A percentile compares a stretch with the other conserved stretches of the same genome.
phyloP scores from a whole-genome alignment of 768 basidiomycete genomes.

The Tulasnella sp. region DNA sequence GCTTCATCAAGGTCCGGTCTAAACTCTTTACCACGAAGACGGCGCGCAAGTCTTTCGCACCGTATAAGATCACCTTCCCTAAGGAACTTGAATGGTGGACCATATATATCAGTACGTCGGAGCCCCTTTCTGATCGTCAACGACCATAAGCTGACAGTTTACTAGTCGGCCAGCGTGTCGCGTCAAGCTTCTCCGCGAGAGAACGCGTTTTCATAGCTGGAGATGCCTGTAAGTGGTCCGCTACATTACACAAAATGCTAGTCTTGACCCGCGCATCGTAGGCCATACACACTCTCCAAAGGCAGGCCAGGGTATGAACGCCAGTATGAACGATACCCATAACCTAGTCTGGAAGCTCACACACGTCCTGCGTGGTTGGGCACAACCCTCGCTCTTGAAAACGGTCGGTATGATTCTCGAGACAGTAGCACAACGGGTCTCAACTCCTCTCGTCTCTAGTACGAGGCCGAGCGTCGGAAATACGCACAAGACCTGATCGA shows the following conservation, averaged over 20 bases:
- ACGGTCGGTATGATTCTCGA: slow-evolving; percentile 33
- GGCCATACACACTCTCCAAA: slow-evolving; percentile 26
- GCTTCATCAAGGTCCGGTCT: too few relatives aligned
- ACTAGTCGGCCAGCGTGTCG: slow-evolving; percentile 62
- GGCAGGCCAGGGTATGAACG: slow-evolving; percentile 49
- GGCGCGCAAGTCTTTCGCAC: slow-evolving; percentile 42
- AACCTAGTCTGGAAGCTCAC: slow-evolving; percentile 62
- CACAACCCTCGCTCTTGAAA: slow-evolving; percentile 35
- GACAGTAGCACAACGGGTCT: not conserved
- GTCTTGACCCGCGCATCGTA: not conserved
- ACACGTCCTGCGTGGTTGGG: slow-evolving; percentile 44
- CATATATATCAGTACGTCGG: slow-evolving; percentile 46
- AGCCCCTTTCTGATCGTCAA: not conserved
- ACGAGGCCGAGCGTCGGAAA: slow-evolving; percentile 48
- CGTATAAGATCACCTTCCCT: slow-evolving; percentile 40
- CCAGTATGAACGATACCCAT: slow-evolving; percentile 62
- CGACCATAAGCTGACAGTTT: not conserved
- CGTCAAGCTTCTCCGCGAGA: slow-evolving; percentile 45
- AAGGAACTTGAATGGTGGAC: slow-evolving; percentile 60
- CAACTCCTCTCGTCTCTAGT: slow-evolving; percentile 30
- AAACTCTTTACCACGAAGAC: too few relatives aligned
- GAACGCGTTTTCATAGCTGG: slow-evolving; percentile 65
- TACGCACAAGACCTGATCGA: slow-evolving; percentile 61
- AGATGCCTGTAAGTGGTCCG: slow-evolving; percentile 60
- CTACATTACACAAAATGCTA: slow-evolving; percentile 27